Percentiles rank a stretch among this genome's conserved stretches.
Conservation (phyloP, 106 monocot species). For the Ottelia alismoides region DNA sequence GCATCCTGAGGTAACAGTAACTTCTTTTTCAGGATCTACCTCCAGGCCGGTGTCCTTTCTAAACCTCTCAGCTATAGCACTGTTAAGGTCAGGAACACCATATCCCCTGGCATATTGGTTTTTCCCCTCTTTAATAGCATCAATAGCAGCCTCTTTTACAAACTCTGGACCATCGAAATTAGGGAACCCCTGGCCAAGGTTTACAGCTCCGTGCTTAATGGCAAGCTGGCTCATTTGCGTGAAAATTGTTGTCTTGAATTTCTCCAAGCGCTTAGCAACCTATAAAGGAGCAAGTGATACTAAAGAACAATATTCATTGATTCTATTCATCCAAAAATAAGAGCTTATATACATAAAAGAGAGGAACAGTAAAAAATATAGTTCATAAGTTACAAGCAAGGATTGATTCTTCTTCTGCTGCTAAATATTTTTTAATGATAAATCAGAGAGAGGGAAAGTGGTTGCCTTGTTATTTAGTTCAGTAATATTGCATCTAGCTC, state of each 20-base stretch:
- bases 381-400: too few relatives aligned
- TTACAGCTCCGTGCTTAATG: slow-evolving; percentile 81
- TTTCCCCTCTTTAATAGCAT: slow-evolving; percentile 72
- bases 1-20: slow-evolving; percentile 93
- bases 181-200: slow-evolving; percentile 98
- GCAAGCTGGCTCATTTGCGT: slow-evolving; percentile 97
- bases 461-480: too few relatives aligned
- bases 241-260: slow-evolving; percentile 96
- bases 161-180: slow-evolving; percentile 97
- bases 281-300: too few relatives aligned
- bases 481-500: too few relatives aligned
- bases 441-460: too few relatives aligned
- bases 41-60: slow-evolving; percentile 59
- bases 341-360: too few relatives aligned
- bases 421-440: too few relatives aligned
- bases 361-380: too few relatives aligned
- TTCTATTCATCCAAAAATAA: too few relatives aligned
- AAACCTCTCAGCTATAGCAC: slow-evolving; percentile 65
- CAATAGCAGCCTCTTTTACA: slow-evolving; percentile 87
- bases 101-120: slow-evolving; percentile 95
- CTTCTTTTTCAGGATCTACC: slow-evolving; percentile 81
- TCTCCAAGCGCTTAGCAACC: slow-evolving; percentile 89
- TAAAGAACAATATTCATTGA: too few relatives aligned
- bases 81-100: slow-evolving; percentile 79
- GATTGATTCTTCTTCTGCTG: too few relatives aligned